Evolutionary conservation across 495 filamentous ascomycete genomes (phyloP).

Genomic region (Usnea hakonensis): DNA sequence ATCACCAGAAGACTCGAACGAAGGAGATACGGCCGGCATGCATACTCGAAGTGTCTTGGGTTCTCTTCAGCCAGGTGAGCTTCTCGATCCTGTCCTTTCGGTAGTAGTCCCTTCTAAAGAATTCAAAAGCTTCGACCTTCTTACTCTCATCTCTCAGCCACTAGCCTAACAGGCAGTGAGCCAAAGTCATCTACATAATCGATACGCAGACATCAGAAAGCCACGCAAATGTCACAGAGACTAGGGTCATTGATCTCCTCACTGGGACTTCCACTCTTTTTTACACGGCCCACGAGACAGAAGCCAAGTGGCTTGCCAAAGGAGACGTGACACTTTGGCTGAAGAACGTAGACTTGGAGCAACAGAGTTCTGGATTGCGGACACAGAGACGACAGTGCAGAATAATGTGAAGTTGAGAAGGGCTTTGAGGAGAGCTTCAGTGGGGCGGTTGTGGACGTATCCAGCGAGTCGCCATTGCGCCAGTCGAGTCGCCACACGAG

Average conservation of each 20-base stretch:
- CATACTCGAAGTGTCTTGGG: neutral
- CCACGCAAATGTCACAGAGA: conserved; percentile 63
- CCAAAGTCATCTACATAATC: conserved; percentile 59
- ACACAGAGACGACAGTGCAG: conserved; percentile 44
- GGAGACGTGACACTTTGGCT: conserved; percentile 57
- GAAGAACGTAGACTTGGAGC: conserved; percentile 51
- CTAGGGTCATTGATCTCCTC: conserved; percentile 62
- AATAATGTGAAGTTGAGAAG: conserved; percentile 32
- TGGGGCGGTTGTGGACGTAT: neutral
- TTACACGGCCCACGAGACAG: conserved; percentile 53
- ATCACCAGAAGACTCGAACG: neutral
- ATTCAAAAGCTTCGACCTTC: conserved; percentile 53
- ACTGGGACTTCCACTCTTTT: conserved; percentile 58
- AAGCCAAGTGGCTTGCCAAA: conserved; percentile 66
- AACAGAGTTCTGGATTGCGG: conserved; percentile 53
- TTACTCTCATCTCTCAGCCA: conserved; percentile 69
- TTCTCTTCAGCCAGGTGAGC: neutral
- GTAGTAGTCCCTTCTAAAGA: neutral
- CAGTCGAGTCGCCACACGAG: conserved; percentile 41
- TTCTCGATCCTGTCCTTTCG: neutral
- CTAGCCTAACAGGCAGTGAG: conserved; percentile 65
- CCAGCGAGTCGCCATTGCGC: conserved; percentile 34
- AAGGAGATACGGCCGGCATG: neutral
- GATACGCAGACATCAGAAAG: conserved; percentile 72
- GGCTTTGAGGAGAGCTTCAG: neutral